A percentile compares a stretch with the other conserved stretches of the same genome.
phyloP scores from a whole-genome alignment of 225 moss, liverwort and hornwort species.

The Polytrichum formosum region DNA sequence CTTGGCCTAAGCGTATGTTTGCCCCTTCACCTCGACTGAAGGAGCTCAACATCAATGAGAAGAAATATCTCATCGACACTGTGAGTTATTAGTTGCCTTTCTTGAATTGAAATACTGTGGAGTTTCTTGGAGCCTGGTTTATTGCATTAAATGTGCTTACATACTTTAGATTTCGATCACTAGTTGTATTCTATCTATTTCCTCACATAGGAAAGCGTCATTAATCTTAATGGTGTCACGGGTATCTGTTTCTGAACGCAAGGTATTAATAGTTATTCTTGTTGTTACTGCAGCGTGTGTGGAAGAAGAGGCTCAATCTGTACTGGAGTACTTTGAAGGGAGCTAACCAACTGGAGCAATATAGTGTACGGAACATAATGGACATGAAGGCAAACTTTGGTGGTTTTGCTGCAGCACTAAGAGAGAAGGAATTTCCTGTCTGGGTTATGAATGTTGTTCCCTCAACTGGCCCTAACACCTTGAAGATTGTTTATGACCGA shows the following conservation, averaged over 20 bases:
- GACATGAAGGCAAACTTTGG: conserved; percentile 95
- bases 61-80: conserved; percentile 59
- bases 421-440: conserved; percentile 62
- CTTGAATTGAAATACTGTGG: neutral
- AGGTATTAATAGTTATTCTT: neutral
- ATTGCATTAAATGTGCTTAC: neutral
- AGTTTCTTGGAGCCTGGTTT: neutral
- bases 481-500: conserved; percentile 86
- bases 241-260: neutral
- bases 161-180: neutral
- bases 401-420: conserved; percentile 81
- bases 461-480: conserved; percentile 57
- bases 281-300: conserved; percentile 52
- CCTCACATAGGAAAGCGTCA: neutral
- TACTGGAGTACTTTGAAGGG: conserved; percentile 74
- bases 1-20: conserved; percentile 76
- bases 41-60: conserved; percentile 57
- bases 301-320: conserved; percentile 71
- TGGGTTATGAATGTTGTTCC: conserved; percentile 98
- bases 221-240: neutral
- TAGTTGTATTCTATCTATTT: neutral
- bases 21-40: conserved; percentile 71
- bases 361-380: conserved; percentile 84
- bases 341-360: conserved; percentile 54
- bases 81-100: conserved; percentile 37